These are phyloP conservation scores for Kazachstania psychrophila DNA, from an alignment of 805 yeast species.

Conservation along the genomic window DNA sequence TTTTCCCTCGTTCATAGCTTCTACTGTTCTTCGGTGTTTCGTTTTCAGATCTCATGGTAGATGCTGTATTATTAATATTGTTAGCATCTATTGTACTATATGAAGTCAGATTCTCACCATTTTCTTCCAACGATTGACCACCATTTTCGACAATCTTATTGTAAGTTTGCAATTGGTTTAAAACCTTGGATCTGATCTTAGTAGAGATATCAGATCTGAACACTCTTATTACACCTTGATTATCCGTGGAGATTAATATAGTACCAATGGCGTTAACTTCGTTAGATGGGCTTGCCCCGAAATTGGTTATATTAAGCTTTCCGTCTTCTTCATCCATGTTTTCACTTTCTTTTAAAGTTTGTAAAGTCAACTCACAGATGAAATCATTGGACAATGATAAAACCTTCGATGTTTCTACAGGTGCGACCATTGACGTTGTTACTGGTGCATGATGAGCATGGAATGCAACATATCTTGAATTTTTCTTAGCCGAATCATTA, in stretches of 20 bases:
- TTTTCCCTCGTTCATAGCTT: no score
- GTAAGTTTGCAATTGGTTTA: slow-evolving; percentile 12
- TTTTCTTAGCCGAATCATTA: slow-evolving; percentile 15
- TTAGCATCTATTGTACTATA: no score
- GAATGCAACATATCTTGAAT: slow-evolving; percentile 56
- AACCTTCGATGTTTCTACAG: slow-evolving; percentile 52
- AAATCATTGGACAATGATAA: slow-evolving; percentile 71
- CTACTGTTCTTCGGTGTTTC: no score
- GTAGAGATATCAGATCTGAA: slow-evolving; percentile 71
- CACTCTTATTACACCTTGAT: slow-evolving; percentile 59
- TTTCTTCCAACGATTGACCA: no score
- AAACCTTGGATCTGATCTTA: slow-evolving; percentile 31
- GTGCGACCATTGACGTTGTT: slow-evolving; percentile 73
- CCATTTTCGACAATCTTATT: no score
- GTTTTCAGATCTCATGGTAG: no score
- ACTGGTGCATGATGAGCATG: slow-evolving; percentile 70
- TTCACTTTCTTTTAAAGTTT: slow-evolving; percentile 12
- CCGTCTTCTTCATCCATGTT: not conserved
- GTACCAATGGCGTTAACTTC: slow-evolving; percentile 29
- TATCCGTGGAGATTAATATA: slow-evolving; percentile 70
- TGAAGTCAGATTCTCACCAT: no score
- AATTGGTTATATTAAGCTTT: not conserved
- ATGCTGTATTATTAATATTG: no score
- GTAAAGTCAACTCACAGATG: slow-evolving; percentile 50
- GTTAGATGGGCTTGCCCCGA: slow-evolving; percentile 2